Conservation (phyloP, 441 rosid species). For the Macaranga tanarius region DNA sequence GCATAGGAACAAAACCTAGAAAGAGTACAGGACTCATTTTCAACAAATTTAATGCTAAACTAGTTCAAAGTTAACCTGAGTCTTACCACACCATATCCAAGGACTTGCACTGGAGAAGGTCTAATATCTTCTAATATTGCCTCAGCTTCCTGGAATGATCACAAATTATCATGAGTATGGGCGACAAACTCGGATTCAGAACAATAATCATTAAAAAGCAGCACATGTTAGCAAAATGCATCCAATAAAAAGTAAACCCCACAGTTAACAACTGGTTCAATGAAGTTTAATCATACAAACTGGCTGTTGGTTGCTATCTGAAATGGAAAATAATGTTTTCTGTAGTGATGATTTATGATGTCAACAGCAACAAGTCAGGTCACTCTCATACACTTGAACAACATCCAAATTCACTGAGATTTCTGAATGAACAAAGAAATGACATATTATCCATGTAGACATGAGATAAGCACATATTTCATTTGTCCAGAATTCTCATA, state of each 20-base stretch:
- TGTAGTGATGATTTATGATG: background rate
- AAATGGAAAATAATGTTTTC: background rate
- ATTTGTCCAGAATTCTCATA: background rate
- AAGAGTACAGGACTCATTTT: background rate
- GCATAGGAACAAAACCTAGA: background rate
- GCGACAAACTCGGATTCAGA: constrained; percentile 12
- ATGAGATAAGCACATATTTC: background rate
- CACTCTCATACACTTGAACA: background rate
- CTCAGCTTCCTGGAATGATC: constrained; percentile 73
- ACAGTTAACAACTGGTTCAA: background rate
- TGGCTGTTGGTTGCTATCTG: background rate
- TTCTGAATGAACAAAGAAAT: background rate
- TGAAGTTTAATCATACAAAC: background rate
- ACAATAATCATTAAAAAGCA: background rate
- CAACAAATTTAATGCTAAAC: background rate
- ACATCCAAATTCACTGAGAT: constrained; percentile 6
- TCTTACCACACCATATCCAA: constrained; percentile 85
- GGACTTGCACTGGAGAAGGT: constrained; percentile 76
- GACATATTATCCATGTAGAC: background rate
- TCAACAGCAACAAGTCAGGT: background rate
- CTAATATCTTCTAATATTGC: constrained; percentile 84
- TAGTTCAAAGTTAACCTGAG: constrained; percentile 5
- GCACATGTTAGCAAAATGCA: background rate
- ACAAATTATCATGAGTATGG: constrained; percentile 22
- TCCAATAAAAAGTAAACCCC: background rate